Conservation (phyloP, 345 rosid genomes). For the Rubroshorea leprosula region DNA sequence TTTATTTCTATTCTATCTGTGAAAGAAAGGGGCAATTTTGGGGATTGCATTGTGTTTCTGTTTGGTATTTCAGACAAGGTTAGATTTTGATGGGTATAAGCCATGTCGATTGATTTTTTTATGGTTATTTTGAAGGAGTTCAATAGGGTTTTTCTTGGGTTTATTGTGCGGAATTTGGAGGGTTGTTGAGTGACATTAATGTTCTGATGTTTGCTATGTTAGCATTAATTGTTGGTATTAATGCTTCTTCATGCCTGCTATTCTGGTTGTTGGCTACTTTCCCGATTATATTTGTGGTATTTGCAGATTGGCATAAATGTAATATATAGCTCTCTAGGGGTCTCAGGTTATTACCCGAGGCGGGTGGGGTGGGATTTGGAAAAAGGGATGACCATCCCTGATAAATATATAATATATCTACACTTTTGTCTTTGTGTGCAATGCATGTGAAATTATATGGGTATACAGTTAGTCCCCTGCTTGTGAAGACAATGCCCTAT, state of each 20-base stretch:
- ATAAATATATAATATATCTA: too few species aligned
- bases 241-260: slow-evolving; percentile 1
- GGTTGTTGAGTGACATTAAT: slow-evolving; percentile 16
- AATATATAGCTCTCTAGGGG: neutral
- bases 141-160: slow-evolving; percentile 27
- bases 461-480: neutral
- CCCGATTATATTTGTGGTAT: neutral
- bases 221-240: slow-evolving; percentile 14
- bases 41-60: slow-evolving; percentile 1
- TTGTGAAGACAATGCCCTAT: slow-evolving; percentile 9
- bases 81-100: slow-evolving; percentile 1
- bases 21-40: slow-evolving; percentile 6
- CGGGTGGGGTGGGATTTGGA: too few species aligned
- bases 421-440: slow-evolving; percentile 7
- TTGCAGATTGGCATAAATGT: slow-evolving; percentile 3
- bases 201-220: slow-evolving; percentile 7
- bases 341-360: too few species aligned
- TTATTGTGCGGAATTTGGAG: neutral
- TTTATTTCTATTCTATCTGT: slow-evolving; percentile 9
- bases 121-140: slow-evolving; percentile 2
- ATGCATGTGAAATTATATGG: slow-evolving; percentile 5
- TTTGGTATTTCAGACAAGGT: slow-evolving; percentile 2
- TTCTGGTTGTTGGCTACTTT: neutral
- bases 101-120: slow-evolving; percentile 1
- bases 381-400: too few species aligned